phyloP scores from a whole-genome alignment of 2,329 filamentous ascomycete genomes.

The Fusarium sp. region DNA sequence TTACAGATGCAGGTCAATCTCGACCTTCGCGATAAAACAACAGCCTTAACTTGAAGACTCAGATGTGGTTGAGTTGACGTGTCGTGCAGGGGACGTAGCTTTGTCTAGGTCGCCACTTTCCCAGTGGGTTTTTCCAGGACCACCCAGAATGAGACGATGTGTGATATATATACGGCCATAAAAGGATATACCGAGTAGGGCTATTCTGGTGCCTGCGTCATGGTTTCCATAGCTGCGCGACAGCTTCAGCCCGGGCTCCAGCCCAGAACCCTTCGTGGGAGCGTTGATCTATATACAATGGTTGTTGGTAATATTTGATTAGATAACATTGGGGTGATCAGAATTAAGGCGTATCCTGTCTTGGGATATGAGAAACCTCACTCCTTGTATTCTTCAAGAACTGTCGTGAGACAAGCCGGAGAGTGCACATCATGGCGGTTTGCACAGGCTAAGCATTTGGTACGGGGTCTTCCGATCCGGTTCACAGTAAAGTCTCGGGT shows the following conservation, averaged over 20 bases:
- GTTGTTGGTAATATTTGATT: background rate
- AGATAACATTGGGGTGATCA: background rate
- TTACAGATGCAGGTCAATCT: background rate
- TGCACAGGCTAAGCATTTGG: background rate
- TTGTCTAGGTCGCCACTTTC: too few species aligned
- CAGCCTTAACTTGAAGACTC: background rate
- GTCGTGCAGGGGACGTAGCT: too few species aligned
- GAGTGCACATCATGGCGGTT: background rate
- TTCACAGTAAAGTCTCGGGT: background rate
- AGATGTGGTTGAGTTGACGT: background rate
- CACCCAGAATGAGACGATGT: background rate
- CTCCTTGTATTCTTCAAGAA: background rate
- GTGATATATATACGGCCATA: background rate
- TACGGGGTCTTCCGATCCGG: background rate
- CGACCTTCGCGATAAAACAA: background rate
- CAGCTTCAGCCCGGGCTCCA: background rate
- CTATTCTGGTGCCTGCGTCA: background rate
- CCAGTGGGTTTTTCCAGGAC: background rate
- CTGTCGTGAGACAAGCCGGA: background rate
- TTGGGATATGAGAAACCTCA: background rate
- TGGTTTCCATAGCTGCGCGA: background rate
- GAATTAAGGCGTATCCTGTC: background rate
- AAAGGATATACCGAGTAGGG: background rate
- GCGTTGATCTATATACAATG: background rate
- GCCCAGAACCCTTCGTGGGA: background rate